Percentiles rank a stretch among this genome's conserved stretches.
Conservation (phyloP, 495 filamentous ascomycete species). For the Xylaria cubensis region DNA sequence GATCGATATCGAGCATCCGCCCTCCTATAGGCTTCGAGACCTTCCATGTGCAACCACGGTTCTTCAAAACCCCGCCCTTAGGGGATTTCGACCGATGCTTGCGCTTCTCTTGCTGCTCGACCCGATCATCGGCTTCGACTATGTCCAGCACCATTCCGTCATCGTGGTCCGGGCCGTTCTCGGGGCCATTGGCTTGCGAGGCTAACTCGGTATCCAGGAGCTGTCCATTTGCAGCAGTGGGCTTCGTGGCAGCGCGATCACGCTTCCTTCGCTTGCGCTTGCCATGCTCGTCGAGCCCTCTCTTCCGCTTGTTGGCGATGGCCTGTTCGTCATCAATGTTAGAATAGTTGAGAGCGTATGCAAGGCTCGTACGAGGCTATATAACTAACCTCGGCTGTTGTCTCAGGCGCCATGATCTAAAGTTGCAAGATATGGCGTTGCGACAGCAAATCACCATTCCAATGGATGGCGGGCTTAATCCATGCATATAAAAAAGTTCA, state of each 20-base stretch:
- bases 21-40: conserved; percentile 69
- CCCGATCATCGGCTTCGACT: conserved; percentile 10
- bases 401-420: conserved; percentile 19
- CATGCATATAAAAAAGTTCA: conserved; percentile 28
- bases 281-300: conserved; percentile 33
- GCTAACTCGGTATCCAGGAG: not conserved
- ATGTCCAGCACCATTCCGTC: not conserved
- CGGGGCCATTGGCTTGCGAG: conserved; percentile 9
- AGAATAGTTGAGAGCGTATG: not conserved
- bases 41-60: conserved; percentile 54
- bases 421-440: conserved; percentile 21
- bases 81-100: conserved; percentile 7
- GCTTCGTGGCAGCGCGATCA: conserved; percentile 7
- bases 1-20: conserved; percentile 74
- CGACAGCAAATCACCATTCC: not conserved
- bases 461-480: conserved; percentile 2
- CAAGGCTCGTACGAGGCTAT: not conserved
- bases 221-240: conserved; percentile 13
- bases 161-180: not conserved
- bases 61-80: not conserved
- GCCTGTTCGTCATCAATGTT: conserved; percentile 7
- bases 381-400: conserved; percentile 16
- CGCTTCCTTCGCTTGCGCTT: conserved; percentile 36
- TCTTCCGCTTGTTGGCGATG: conserved; percentile 35
- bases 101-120: conserved; percentile 25